A percentile compares a stretch with the other conserved stretches of the same genome.
Conservation (phyloP, 768 basidiomycete species). For the Tulasnella calospora region DNA sequence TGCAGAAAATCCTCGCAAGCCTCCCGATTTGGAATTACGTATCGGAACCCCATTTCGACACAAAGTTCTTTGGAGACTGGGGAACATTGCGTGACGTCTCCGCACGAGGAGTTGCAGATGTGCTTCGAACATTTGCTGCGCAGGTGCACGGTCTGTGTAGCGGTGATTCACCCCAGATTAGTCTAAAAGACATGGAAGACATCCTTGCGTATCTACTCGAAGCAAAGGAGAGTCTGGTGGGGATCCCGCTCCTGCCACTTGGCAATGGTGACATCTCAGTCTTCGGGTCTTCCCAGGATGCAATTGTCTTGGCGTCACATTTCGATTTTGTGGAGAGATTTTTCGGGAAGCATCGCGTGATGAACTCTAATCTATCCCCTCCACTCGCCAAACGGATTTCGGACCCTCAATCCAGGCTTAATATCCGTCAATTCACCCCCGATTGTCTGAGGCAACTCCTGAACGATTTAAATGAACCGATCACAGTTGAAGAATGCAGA, state of each 20-base stretch:
- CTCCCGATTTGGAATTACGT: neutral
- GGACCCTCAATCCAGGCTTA: neutral
- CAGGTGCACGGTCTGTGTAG: neutral
- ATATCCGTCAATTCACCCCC: neutral
- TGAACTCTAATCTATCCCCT: neutral
- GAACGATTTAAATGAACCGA: neutral
- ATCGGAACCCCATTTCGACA: neutral
- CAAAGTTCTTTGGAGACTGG: neutral
- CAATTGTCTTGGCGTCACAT: neutral
- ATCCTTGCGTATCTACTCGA: neutral
- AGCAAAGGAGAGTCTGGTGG: neutral
- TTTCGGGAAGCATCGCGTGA: neutral
- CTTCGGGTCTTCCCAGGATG: neutral
- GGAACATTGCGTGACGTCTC: neutral
- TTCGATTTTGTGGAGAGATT: neutral
- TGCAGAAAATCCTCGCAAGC: neutral
- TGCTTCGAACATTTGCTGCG: neutral
- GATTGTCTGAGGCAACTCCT: neutral
- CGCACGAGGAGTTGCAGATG: neutral
- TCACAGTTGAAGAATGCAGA: neutral
- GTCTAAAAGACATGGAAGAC: neutral
- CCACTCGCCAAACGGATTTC: neutral
- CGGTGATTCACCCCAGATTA: neutral
- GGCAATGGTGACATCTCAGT: neutral
- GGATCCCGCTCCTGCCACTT: constrained; percentile 4